phyloP scores from a whole-genome alignment of 371 early-diverging fungal genomes.

The Mortierella sp. region DNA sequence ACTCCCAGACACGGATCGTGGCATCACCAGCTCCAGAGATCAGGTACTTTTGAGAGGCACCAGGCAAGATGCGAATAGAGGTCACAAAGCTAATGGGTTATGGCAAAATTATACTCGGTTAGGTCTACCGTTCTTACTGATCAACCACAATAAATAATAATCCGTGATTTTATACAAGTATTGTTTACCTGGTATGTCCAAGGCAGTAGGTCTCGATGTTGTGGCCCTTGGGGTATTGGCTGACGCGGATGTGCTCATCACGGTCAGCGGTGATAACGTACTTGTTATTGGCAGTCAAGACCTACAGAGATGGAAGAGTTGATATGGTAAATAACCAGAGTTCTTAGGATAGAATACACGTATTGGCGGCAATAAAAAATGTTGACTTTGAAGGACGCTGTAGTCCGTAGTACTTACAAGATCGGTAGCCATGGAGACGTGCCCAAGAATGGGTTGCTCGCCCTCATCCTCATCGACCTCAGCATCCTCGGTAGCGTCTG shows the following conservation, averaged over 20 bases:
- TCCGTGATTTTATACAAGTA: neutral
- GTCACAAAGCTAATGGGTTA: slow-evolving; percentile 75
- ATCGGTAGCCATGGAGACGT: slow-evolving; percentile 95
- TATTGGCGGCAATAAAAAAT: neutral
- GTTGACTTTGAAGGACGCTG: neutral
- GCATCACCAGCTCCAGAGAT: slow-evolving; percentile 94
- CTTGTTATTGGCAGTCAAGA: slow-evolving; percentile 69
- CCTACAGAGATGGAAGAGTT: slow-evolving; percentile 39
- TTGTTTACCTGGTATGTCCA: slow-evolving; percentile 88
- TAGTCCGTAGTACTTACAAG: slow-evolving; percentile 65
- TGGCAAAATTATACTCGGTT: neutral
- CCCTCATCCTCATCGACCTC: slow-evolving; percentile 63
- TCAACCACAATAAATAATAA: neutral
- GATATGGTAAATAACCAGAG: neutral
- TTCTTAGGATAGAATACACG: too few relatives aligned
- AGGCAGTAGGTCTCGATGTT: slow-evolving; percentile 92
- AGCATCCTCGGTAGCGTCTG: slow-evolving; percentile 27
- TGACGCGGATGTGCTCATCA: slow-evolving; percentile 96
- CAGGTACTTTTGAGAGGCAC: slow-evolving; percentile 64
- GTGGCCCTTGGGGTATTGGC: slow-evolving; percentile 89
- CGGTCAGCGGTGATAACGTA: slow-evolving; percentile 93
- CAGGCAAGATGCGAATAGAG: slow-evolving; percentile 65
- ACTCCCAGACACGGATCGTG: slow-evolving; percentile 86
- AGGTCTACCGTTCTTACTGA: neutral
- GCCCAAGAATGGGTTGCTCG: slow-evolving; percentile 85